Conservation (phyloP, 257 asterid genomes). For the Lantana camara region DNA sequence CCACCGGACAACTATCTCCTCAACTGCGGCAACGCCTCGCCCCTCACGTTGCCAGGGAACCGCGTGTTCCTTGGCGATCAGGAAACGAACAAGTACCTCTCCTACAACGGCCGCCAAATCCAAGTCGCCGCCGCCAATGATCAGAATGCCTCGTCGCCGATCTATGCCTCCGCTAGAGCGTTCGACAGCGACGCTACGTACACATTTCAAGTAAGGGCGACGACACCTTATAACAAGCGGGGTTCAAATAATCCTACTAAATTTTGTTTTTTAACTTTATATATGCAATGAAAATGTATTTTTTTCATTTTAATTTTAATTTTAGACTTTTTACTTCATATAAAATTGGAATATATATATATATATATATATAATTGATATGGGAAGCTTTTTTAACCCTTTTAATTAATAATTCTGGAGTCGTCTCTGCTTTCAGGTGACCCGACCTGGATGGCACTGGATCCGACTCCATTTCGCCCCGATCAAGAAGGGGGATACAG, state of each 20-base stretch:
- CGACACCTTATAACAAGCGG: too few relatives aligned
- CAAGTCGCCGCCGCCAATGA: slow-evolving; percentile 40
- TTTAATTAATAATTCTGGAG: too few relatives aligned
- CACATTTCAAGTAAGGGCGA: too few relatives aligned
- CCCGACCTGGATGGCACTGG: slow-evolving; percentile 85
- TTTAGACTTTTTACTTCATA: too few relatives aligned
- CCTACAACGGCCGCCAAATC: slow-evolving; percentile 42
- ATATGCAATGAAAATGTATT: too few relatives aligned
- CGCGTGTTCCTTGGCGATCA: slow-evolving; percentile 51
- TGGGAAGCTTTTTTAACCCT: too few relatives aligned
- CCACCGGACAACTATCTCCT: slow-evolving; percentile 68
- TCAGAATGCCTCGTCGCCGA: slow-evolving; percentile 39
- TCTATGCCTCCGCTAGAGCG: slow-evolving; percentile 57
- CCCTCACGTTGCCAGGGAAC: slow-evolving; percentile 41
- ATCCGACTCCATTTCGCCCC: slow-evolving; percentile 74
- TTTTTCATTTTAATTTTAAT: too few relatives aligned
- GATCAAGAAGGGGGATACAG: slow-evolving; percentile 32
- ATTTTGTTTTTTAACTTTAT: too few relatives aligned
- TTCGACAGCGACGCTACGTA: slow-evolving; percentile 58
- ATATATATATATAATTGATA: too few relatives aligned
- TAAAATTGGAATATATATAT: too few relatives aligned
- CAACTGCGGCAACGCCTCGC: slow-evolving; percentile 54
- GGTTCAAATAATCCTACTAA: too few relatives aligned
- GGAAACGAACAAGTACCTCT: slow-evolving; percentile 39
- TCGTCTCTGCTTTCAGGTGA: too few relatives aligned